Base-by-base conservation (phyloP, 1,284 basidiomycete genomes). In the Erythrobasidium hasegawianum region DNA sequence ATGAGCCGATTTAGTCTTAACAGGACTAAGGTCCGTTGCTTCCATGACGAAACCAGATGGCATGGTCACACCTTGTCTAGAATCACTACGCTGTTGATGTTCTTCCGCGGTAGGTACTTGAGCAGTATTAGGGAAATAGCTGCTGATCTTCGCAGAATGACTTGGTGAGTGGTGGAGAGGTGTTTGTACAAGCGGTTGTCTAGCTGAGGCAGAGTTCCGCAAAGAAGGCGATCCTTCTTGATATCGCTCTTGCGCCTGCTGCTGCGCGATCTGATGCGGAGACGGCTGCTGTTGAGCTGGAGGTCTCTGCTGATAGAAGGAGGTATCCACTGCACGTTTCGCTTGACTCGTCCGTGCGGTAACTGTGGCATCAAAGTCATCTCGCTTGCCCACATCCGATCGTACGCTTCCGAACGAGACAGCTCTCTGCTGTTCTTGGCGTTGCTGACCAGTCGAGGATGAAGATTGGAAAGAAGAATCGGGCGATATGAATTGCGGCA, bases 41-140 rank as follows among this genome's bases (percentile, higher is more conserved):
- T 70, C 64, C 29, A 75, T 59, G 16, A 73, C 71, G 39, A 72
- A 73, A 11, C 71, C 67, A 14, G 70, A 64, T 5, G 75, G 75
- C 74, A 76, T 75, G 24, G 70, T 72, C 45, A 74, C 74, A 55
- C 66, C 69, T 2, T n/a, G 14, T 29, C 16, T 43, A 16, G 18
- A 8, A 11, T 50, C 20, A 29, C 27, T 56, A n/a, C 27, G 10
- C 22, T 40, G 24, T 22, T 39, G 39, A 14, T 27, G n/a, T 40
- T 47, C 24, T 24, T 56, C 11, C 39, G 22, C n/a, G 22, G 16
- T 64, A n/a, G 43, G 13, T 1, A 16, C 7, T 52, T 20, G 11
- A 33, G 43, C 18, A 8, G 16, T 26, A 18, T 49, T 56, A 27
- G n/a, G 20, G 16, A 58, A 57, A 27, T 65, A 65, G 14, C 62